Evolutionary conservation across 306 rosid species (phyloP).

Genomic region (Corylus avellana): DNA sequence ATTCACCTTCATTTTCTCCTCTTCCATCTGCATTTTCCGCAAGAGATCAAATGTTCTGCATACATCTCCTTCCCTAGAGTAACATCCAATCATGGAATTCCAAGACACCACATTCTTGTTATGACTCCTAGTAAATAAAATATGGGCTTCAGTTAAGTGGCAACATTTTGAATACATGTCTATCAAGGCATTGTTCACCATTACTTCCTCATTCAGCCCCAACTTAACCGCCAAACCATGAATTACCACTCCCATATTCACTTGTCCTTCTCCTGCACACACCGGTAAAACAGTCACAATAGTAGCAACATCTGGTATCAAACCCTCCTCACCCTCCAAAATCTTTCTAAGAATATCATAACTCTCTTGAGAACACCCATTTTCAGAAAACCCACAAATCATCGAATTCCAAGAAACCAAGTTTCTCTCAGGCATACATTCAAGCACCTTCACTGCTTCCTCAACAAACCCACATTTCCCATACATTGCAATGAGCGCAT

Average conservation of each 20-base stretch:
- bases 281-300: conserved; percentile 68
- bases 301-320: conserved; percentile 73
- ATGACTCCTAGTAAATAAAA: conserved; percentile 49
- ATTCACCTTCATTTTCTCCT: conserved; percentile 43
- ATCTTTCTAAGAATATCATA: conserved; percentile 41
- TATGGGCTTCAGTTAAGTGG: conserved; percentile 40
- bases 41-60: conserved; percentile 51
- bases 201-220: conserved; percentile 49
- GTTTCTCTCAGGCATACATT: conserved; percentile 54
- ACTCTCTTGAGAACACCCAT: conserved; percentile 42
- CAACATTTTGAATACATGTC: conserved; percentile 86
- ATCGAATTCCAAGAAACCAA: conserved; percentile 85
- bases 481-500: conserved; percentile 65
- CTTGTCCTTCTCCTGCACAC: conserved; percentile 50
- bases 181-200: conserved; percentile 63
- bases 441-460: conserved; percentile 60
- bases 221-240: conserved; percentile 75
- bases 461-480: conserved; percentile 57
- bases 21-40: conserved; percentile 56
- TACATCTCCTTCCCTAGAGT: conserved; percentile 59
- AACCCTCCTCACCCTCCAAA: conserved; percentile 42
- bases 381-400: conserved; percentile 58
- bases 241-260: conserved; percentile 55
- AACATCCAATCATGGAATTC: conserved; percentile 75
- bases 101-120: conserved; percentile 72